phyloP scores from a whole-genome alignment of 805 yeast species.

The Kodamaea sagamina region DNA sequence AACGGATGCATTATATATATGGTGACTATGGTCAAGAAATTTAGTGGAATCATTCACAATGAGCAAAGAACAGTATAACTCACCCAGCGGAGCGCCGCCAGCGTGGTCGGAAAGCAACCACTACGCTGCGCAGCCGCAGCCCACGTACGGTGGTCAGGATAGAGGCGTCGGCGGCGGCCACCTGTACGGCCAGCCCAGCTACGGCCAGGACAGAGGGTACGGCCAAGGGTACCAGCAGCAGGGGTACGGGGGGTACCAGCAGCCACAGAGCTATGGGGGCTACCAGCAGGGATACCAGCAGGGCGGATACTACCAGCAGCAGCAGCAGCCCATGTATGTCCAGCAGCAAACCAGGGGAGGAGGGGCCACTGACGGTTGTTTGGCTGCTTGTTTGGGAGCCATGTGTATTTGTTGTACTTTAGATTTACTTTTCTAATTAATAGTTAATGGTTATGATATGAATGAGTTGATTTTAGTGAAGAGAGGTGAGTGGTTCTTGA shows the following conservation, averaged over 20 bases:
- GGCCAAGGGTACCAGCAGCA: slow-evolving; percentile 15
- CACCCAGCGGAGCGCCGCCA: slow-evolving; percentile 32
- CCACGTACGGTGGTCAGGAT: slow-evolving; percentile 19
- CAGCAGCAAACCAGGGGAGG: slow-evolving; percentile 35
- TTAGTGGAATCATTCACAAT: not conserved
- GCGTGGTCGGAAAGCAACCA: slow-evolving; percentile 22
- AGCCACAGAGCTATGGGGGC: slow-evolving; percentile 23
- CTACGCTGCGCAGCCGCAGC: slow-evolving; percentile 16
- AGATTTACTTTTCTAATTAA: slow-evolving; percentile 26
- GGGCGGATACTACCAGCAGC: slow-evolving; percentile 40
- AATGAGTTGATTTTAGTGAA: no score
- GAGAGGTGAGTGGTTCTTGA: no score
- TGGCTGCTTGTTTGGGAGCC: slow-evolving; percentile 43
- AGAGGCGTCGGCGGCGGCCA: slow-evolving; percentile 25
- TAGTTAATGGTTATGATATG: no score
- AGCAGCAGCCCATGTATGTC: slow-evolving; percentile 46
- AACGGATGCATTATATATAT: not conserved
- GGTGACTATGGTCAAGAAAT: not conserved
- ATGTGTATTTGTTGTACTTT: slow-evolving; percentile 40
- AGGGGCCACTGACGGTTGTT: slow-evolving; percentile 33
- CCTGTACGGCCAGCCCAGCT: not conserved
- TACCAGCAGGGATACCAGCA: slow-evolving; percentile 29
- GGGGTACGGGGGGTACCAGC: slow-evolving; percentile 13
- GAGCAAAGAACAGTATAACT: slow-evolving; percentile 17
- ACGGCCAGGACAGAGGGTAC: slow-evolving; percentile 3